A percentile compares a stretch with the other conserved stretches of the same genome.
Evolutionary conservation across 495 filamentous ascomycete genomes (phyloP).

Genomic region (Hyphodiscus hymeniophilus): DNA sequence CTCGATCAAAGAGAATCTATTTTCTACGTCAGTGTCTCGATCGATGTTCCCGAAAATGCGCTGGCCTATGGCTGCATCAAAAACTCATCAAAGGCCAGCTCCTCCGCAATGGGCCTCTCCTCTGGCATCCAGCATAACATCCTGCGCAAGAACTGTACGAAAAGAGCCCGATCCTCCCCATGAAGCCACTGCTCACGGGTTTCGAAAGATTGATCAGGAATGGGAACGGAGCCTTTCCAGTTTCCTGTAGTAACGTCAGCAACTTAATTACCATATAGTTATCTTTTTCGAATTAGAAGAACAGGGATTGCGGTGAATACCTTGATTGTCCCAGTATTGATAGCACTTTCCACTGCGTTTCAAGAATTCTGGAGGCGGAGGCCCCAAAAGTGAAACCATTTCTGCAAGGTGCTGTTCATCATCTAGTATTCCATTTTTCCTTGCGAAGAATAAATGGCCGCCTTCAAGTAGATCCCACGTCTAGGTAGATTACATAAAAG

Average conservation of each 20-base stretch:
- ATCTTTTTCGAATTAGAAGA: constrained; percentile 12
- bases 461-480: constrained; percentile 26
- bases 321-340: constrained; percentile 23
- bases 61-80: constrained; percentile 19
- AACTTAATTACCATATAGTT: constrained; percentile 13
- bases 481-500: constrained; percentile 19
- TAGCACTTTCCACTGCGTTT: constrained; percentile 20
- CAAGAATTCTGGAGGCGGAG: constrained; percentile 21
- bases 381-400: constrained; percentile 24
- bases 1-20: constrained; percentile 13
- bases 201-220: constrained; percentile 28
- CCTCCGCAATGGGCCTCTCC: constrained; percentile 22
- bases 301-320: constrained; percentile 14
- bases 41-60: constrained; percentile 13
- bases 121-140: constrained; percentile 25
- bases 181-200: constrained; percentile 20
- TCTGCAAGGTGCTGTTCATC: constrained; percentile 24
- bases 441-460: constrained; percentile 20
- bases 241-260: constrained; percentile 24
- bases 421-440: constrained; percentile 14
- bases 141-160: constrained; percentile 21
- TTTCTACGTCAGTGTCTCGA: constrained; percentile 15
- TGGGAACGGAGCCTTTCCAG: constrained; percentile 25
- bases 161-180: constrained; percentile 17
- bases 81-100: constrained; percentile 24